phyloP scores from a whole-genome alignment of 306 rosid species.

The Acacia melanoxylon region DNA sequence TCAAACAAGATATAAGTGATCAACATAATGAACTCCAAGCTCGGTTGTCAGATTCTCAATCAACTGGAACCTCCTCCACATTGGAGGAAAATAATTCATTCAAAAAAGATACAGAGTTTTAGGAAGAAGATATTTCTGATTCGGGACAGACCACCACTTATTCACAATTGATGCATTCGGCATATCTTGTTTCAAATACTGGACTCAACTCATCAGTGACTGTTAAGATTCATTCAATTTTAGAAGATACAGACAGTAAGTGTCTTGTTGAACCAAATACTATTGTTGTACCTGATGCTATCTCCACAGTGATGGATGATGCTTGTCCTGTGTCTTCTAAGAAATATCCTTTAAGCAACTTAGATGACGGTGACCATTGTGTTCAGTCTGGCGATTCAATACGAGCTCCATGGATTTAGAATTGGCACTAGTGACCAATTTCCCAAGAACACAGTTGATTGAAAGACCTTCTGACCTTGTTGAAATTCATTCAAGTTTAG shows the following conservation, averaged over 20 bases:
- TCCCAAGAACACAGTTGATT: constrained; percentile 36
- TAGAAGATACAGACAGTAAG: constrained; percentile 38
- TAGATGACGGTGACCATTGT: constrained; percentile 40
- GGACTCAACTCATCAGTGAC: constrained; percentile 38
- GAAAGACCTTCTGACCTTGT: constrained; percentile 38
- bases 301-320: constrained; percentile 39
- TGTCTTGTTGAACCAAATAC: constrained; percentile 35
- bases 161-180: constrained; percentile 37
- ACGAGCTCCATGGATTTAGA: constrained; percentile 42
- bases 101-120: constrained; percentile 31
- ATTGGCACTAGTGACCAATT: constrained; percentile 23
- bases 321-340: constrained; percentile 36
- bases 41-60: constrained; percentile 43
- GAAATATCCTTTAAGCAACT: constrained; percentile 36
- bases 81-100: constrained; percentile 37
- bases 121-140: constrained; percentile 47
- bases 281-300: constrained; percentile 34
- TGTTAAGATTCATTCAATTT: constrained; percentile 34
- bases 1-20: constrained; percentile 58
- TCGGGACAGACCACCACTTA: constrained; percentile 34
- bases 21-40: constrained; percentile 30
- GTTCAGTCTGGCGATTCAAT: constrained; percentile 37
- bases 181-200: constrained; percentile 37
- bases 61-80: constrained; percentile 35
- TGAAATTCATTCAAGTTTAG: constrained; percentile 38